phyloP scores from a whole-genome alignment of 2,329 filamentous ascomycete genomes.

The Ilyonectria sp. region DNA sequence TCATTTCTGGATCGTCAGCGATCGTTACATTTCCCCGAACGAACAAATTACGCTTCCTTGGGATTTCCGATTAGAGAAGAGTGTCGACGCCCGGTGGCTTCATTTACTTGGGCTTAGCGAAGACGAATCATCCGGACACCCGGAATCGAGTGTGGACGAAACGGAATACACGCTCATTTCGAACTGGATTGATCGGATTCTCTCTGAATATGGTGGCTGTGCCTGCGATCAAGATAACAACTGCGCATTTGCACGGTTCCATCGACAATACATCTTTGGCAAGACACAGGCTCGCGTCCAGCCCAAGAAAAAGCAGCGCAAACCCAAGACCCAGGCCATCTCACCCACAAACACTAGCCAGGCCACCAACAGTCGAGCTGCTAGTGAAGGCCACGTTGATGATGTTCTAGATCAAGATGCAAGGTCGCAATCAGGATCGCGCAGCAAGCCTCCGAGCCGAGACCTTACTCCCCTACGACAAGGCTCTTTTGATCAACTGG shows the following conservation, averaged over 20 bases:
- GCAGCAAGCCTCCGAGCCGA: conserved; percentile 77
- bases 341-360: conserved; percentile 76
- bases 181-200: conserved; percentile 77
- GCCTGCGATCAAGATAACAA: conserved; percentile 77
- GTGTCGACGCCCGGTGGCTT: conserved; percentile 67
- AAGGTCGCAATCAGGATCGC: conserved; percentile 61
- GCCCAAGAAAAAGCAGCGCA: conserved; percentile 68
- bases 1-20: conserved; percentile 93
- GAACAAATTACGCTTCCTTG: conserved; percentile 76
- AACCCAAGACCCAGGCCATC: conserved; percentile 68
- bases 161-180: conserved; percentile 73
- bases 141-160: conserved; percentile 70
- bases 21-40: conserved; percentile 77
- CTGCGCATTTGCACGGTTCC: conserved; percentile 76
- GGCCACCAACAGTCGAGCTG: conserved; percentile 74
- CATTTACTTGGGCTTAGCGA: conserved; percentile 75
- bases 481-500: conserved; percentile 72
- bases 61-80: conserved; percentile 77
- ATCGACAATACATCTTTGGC: conserved; percentile 67
- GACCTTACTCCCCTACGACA: conserved; percentile 75
- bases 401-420: conserved; percentile 69
- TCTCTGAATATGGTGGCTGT: conserved; percentile 85
- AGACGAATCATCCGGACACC: conserved; percentile 65
- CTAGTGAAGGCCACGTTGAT: conserved; percentile 73
- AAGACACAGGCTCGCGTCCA: conserved; percentile 59